phyloP scores from a whole-genome alignment of 768 basidiomycete species.

The Asterophora parasitica region DNA sequence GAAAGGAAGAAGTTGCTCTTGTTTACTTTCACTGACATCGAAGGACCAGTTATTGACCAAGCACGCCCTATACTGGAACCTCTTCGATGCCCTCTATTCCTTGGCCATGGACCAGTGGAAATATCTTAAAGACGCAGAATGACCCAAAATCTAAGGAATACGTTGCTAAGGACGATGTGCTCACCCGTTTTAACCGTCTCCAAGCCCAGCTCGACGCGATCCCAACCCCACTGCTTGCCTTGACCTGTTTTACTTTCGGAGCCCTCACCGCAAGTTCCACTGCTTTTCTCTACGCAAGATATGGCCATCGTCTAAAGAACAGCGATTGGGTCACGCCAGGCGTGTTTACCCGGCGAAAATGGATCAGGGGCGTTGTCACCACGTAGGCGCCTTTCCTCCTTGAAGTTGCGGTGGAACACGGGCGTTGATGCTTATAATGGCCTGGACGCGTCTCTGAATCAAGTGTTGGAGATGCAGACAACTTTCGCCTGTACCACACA shows the following conservation, averaged over 20 bases:
- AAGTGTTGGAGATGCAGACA: conserved; percentile 85
- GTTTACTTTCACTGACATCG: no score
- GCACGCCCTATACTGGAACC: no score
- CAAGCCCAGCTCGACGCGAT: conserved; percentile 19
- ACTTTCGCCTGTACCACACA: conserved; percentile 85
- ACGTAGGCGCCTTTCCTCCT: conserved; percentile 41
- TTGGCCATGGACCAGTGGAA: conserved; percentile 13
- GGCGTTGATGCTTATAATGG: not conserved
- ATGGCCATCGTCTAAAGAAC: conserved; percentile 55
- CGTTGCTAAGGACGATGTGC: not conserved
- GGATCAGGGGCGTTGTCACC: conserved; percentile 80
- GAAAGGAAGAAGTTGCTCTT: no score
- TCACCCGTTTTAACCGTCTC: not conserved
- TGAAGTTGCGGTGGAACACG: not conserved
- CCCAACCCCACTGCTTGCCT: conserved; percentile 24
- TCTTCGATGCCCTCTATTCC: conserved; percentile 11
- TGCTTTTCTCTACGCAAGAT: conserved; percentile 40
- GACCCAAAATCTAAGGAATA: no score
- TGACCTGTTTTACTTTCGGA: conserved; percentile 38
- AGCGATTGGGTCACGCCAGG: conserved; percentile 69
- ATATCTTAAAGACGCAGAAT: no score
- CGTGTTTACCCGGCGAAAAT: conserved; percentile 50
- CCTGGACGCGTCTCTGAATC: not conserved
- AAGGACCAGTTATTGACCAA: no score
- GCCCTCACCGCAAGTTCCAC: conserved; percentile 30